Percentiles rank a stretch among this genome's conserved stretches.
Evolutionary conservation across 148 eudicot genomes (phyloP).

Genomic region (Bassia scoparia): DNA sequence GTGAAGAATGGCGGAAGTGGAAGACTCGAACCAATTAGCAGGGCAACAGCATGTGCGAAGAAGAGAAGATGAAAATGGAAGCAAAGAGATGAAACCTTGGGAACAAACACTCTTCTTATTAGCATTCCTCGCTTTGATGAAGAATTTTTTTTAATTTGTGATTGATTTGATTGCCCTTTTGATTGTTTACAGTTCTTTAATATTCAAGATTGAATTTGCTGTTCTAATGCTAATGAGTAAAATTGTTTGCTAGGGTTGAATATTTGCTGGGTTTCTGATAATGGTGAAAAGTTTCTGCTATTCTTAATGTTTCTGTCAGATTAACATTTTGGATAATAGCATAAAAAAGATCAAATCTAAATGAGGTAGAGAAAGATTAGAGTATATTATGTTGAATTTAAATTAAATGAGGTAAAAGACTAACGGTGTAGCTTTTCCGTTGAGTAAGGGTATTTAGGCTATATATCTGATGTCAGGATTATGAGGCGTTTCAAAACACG

Average conservation of each 20-base stretch:
- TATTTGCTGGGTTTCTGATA: background rate
- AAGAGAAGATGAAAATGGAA: background rate
- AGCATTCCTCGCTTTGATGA: conserved; percentile 74
- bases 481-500: no score
- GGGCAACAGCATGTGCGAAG: background rate
- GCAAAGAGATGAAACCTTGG: conserved; percentile 59
- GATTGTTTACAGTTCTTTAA: background rate
- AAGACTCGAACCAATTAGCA: conserved; percentile 1
- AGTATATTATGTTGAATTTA: no score
- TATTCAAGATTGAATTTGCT: conserved; percentile 7
- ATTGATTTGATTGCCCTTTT: background rate
- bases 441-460: no score
- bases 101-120: conserved; percentile 66
- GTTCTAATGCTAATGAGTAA: background rate
- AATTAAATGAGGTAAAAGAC: no score
- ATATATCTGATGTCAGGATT: no score
- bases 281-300: background rate
- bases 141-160: conserved; percentile 17
- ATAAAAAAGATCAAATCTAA: no score
- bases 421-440: no score
- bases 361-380: no score
- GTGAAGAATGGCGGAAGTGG: conserved; percentile 1
- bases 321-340: no score
- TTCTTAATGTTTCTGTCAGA: no score
- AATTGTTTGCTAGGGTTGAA: conserved; percentile 5